Conservation (phyloP, 176 grass and related monocot species). For the Rhynchospora breviuscula region DNA sequence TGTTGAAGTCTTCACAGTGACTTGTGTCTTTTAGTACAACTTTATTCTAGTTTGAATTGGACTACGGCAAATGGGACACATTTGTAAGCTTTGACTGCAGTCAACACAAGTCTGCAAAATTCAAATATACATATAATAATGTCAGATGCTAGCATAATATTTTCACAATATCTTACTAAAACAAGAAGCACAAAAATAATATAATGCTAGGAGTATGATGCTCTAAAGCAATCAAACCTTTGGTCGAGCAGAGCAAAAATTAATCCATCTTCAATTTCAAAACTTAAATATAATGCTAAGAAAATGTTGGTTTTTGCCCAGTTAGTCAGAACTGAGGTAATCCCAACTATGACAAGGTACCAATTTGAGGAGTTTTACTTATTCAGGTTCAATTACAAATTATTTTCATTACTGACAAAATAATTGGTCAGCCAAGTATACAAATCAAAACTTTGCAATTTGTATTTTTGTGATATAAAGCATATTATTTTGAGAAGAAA, state of each 20-base stretch:
- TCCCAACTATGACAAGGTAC: background rate
- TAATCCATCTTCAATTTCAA: background rate
- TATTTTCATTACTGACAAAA: background rate
- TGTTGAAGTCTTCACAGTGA: background rate
- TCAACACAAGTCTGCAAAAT: slow-evolving; percentile 32
- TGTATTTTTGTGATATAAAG: background rate
- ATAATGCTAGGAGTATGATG: background rate
- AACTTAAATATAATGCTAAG: background rate
- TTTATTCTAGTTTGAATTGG: slow-evolving; percentile 38
- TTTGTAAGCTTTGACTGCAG: slow-evolving; percentile 27
- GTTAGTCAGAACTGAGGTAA: background rate
- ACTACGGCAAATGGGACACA: slow-evolving; percentile 37
- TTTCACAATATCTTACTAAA: background rate
- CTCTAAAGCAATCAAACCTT: background rate
- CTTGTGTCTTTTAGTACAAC: slow-evolving; percentile 18
- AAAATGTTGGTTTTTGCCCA: background rate
- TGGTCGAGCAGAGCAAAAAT: background rate
- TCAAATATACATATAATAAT: background rate
- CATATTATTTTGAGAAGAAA: background rate
- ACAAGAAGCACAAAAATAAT: background rate
- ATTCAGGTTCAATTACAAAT: background rate
- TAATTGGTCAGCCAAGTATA: background rate
- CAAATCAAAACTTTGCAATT: background rate
- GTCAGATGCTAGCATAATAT: background rate
- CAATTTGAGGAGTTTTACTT: background rate